phyloP scores from a whole-genome alignment of 2,329 filamentous ascomycete genomes.

The Myriangium duriaei region DNA sequence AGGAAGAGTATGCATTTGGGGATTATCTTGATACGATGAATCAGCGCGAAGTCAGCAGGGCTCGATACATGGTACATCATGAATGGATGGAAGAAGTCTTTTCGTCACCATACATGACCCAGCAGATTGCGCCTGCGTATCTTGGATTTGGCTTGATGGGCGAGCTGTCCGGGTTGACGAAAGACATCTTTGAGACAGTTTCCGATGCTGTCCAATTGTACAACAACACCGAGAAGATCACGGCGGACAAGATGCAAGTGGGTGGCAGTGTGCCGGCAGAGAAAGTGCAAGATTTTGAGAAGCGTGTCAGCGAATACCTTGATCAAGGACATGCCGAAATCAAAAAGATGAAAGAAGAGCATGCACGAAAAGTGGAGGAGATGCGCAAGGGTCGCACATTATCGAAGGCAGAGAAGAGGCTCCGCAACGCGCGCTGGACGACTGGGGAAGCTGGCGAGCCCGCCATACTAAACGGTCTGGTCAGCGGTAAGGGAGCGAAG shows the following conservation, averaged over 20 bases:
- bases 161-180: constrained; percentile 67
- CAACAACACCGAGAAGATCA: constrained; percentile 70
- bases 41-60: constrained; percentile 75
- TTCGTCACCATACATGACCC: constrained; percentile 74
- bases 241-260: constrained; percentile 40
- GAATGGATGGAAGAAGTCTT: constrained; percentile 99
- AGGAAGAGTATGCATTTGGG: constrained; percentile 75
- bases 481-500: constrained; percentile 23
- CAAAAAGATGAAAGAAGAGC: constrained; percentile 67
- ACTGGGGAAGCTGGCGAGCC: constrained; percentile 39
- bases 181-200: constrained; percentile 60
- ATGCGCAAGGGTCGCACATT: constrained; percentile 58
- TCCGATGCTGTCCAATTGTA: constrained; percentile 60
- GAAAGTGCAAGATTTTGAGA: constrained; percentile 74
- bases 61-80: constrained; percentile 85
- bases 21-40: constrained; percentile 85
- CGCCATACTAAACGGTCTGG: constrained; percentile 43
- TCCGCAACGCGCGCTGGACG: constrained; percentile 53
- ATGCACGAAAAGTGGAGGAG: constrained; percentile 64
- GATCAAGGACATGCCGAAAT: constrained; percentile 68
- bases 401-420: constrained; percentile 60
- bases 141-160: constrained; percentile 70
- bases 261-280: constrained; percentile 48
- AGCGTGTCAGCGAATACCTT: constrained; percentile 60
- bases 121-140: constrained; percentile 75